A percentile compares a stretch with the other conserved stretches of the same genome.
These are phyloP conservation scores for Aphanomyces euteiches DNA, from an alignment of 352 stramenopile genomes.

Conservation along the genomic window DNA sequence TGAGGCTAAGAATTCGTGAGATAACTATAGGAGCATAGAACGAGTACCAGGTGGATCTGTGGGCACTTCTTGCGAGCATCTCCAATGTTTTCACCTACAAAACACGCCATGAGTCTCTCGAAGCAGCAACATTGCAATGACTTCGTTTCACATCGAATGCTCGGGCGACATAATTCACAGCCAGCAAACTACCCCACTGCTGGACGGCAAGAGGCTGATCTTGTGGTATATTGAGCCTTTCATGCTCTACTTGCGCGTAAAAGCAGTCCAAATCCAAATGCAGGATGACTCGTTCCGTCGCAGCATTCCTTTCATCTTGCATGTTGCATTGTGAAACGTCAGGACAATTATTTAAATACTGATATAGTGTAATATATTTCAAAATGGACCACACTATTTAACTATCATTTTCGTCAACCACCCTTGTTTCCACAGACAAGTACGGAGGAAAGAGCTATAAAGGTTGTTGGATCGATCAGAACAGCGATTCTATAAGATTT, in stretches of 20 bases:
- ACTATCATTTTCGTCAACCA: no score
- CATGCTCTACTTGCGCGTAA: conserved; percentile 82
- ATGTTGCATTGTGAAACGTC: neutral
- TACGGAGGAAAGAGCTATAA: no score
- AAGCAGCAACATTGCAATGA: neutral
- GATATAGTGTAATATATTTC: neutral
- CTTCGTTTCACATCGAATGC: conserved; percentile 64
- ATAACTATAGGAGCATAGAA: neutral
- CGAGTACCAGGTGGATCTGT: conserved; percentile 62
- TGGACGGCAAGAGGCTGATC: conserved; percentile 70
- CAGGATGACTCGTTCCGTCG: conserved; percentile 57
- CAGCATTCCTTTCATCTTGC: neutral
- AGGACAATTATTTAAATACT: neutral
- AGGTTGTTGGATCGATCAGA: no score
- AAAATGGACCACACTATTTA: no score
- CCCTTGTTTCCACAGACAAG: no score
- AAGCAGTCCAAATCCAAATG: conserved; percentile 87
- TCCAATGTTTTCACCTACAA: conserved; percentile 57
- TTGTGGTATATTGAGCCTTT: conserved; percentile 58
- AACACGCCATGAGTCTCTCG: conserved; percentile 12
- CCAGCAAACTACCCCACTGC: conserved; percentile 79
- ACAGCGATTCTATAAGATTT: no score
- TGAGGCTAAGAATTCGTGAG: conserved; percentile 47
- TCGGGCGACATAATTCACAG: conserved; percentile 78
- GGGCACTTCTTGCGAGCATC: conserved; percentile 72